Percentiles rank a stretch among this genome's conserved stretches.
phyloP scores from a whole-genome alignment of 345 rosid genomes.

The Hibiscus trionum region DNA sequence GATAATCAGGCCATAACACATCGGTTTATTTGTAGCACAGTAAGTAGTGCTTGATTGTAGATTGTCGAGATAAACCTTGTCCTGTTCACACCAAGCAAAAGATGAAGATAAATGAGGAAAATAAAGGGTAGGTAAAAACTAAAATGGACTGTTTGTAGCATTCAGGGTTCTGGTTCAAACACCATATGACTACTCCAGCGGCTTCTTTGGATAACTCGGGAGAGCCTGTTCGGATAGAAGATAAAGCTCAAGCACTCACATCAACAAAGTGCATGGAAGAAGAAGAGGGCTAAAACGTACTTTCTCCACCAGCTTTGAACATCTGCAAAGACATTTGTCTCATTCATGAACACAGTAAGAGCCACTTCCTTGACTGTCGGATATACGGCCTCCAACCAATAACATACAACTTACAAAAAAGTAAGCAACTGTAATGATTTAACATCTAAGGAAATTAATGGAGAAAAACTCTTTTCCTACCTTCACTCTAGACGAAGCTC shows the following conservation, averaged over 20 bases:
- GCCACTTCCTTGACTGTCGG: conserved; percentile 61
- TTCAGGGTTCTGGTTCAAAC: conserved; percentile 47
- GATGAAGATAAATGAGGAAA: neutral
- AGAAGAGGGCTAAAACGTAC: conserved; percentile 24
- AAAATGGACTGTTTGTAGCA: conserved; percentile 50
- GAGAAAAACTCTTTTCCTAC: conserved; percentile 20
- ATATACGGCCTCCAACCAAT: conserved; percentile 42
- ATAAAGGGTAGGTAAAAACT: neutral
- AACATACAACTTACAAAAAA: conserved; percentile 2
- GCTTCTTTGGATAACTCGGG: conserved; percentile 65
- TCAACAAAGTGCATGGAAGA: neutral
- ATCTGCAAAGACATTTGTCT: conserved; percentile 62
- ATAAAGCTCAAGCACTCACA: neutral
- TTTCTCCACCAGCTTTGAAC: conserved; percentile 57
- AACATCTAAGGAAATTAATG: conserved; percentile 4
- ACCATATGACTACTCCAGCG: conserved; percentile 50
- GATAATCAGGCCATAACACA: neutral
- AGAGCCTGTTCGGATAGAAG: conserved; percentile 25
- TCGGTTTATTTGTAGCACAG: too few species aligned
- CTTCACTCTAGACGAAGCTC: conserved; percentile 55
- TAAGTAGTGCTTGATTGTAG: conserved; percentile 39
- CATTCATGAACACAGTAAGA: conserved; percentile 58
- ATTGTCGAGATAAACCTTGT: conserved; percentile 52
- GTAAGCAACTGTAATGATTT: conserved; percentile 6
- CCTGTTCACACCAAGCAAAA: conserved; percentile 31